Evolutionary conservation across 257 asterid genomes (phyloP).

Genomic region (Agastache rugosa): DNA sequence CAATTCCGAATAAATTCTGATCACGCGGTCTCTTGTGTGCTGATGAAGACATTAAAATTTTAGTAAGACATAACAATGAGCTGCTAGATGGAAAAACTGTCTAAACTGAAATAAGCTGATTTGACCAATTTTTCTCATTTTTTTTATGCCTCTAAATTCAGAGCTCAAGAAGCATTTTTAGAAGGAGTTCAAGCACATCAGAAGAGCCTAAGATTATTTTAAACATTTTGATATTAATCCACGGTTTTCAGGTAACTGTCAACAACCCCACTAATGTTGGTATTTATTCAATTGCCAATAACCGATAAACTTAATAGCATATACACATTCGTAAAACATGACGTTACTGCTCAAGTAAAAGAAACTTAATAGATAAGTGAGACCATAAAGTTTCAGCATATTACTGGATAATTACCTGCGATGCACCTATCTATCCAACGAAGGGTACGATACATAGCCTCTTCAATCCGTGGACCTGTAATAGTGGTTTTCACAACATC

Average conservation of each 20-base stretch:
- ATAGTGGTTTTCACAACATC: slow-evolving; percentile 97
- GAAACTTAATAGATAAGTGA: slow-evolving; percentile 9
- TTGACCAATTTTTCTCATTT: neutral
- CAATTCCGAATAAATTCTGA: slow-evolving; percentile 96
- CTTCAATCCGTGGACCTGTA: slow-evolving; percentile 95
- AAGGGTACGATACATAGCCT: slow-evolving; percentile 97
- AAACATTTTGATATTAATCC: slow-evolving; percentile 9
- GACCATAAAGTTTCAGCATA: slow-evolving; percentile 2
- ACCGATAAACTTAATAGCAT: neutral
- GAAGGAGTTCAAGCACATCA: slow-evolving; percentile 10
- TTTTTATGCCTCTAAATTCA: neutral
- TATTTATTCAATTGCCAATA: slow-evolving; percentile 4
- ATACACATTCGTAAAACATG: slow-evolving; percentile 5
- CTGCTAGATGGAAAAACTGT: slow-evolving; percentile 21
- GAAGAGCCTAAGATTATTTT: slow-evolving; percentile 9
- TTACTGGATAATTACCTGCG: slow-evolving; percentile 59
- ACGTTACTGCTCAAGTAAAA: slow-evolving; percentile 8
- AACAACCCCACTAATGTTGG: slow-evolving; percentile 3
- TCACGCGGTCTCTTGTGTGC: slow-evolving; percentile 94
- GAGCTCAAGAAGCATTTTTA: slow-evolving; percentile 11
- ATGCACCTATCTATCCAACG: slow-evolving; percentile 99
- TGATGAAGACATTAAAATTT: slow-evolving; percentile 48
- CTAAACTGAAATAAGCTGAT: slow-evolving; percentile 21
- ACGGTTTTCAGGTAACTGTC: neutral
- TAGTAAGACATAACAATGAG: slow-evolving; percentile 12